Evolutionary conservation across 192 early-diverging fungal genomes (phyloP), one percentile per base, ranked within the genome.

Genomic region (Coemansia sp.): DNA sequence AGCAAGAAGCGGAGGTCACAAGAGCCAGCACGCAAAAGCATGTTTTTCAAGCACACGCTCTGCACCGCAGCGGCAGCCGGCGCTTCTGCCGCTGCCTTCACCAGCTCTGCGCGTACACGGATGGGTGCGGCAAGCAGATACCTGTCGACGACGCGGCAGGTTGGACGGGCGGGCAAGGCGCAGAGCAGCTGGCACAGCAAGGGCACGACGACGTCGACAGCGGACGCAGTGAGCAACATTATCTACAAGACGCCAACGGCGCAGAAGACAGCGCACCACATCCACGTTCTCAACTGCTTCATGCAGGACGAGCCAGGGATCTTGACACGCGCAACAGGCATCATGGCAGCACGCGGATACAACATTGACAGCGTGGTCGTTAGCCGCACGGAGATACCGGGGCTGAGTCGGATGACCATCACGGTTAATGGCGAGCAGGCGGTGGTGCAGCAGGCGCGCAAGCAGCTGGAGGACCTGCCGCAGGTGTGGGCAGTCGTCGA

Each of bases 301-400:
- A 95, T 97, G 65, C 90, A 92, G 57, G 91, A 95, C 83, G 93
- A 94, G 62, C 92, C 91, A 14, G 91, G 91, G 60, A 91, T 92
- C 13, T 76, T 94, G 65, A 89, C 87, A 66, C 86, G 90, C 51
- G 85, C 92, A 5, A 90, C 87, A 68, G 96, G 92, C 17, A 93
- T 95, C 69, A 83, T 99, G 76, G 95, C 97, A 14, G 95, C 89
- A 37, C 85, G 97, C 69, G 93, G 94, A 0, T 96, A 96, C 85
- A 99, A 97, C 77, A 99, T 99, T 74, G 97, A 99, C 68, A 94
- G 93, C 51, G 85, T 99, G 53, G 95, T 99, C 7, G 97, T 97
- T 16, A 92, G 93, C 69, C 95, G 92, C 68, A 99, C 97, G 11
- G 95, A 99, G 76, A 95, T 96, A 14, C 87, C 88, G 0, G 94